phyloP scores from a whole-genome alignment of 441 rosid genomes.

The Pelargonium citronellum region DNA sequence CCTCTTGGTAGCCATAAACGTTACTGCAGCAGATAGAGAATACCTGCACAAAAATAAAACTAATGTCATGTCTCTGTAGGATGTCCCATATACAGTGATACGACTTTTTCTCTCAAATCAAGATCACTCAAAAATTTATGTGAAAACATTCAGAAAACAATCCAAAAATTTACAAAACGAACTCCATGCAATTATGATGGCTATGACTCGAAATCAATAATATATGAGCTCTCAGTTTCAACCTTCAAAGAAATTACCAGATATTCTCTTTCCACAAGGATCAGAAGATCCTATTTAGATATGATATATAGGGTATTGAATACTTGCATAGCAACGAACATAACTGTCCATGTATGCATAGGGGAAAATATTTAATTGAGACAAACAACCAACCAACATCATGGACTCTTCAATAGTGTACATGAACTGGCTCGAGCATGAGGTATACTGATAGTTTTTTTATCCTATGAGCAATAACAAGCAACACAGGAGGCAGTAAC shows the following conservation, averaged over 20 bases:
- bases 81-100: not conserved
- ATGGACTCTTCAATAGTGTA: too few relatives aligned
- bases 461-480: not conserved
- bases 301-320: too few relatives aligned
- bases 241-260: not conserved
- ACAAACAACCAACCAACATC: too few relatives aligned
- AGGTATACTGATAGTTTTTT: not conserved
- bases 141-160: not conserved
- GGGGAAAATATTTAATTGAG: too few relatives aligned
- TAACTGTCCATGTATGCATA: too few relatives aligned
- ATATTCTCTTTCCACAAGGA: not conserved
- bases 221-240: not conserved
- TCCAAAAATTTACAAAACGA: not conserved
- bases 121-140: not conserved
- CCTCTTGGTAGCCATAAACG: conserved; percentile 90
- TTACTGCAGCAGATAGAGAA: conserved; percentile 86
- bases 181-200: not conserved
- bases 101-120: not conserved
- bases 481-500: not conserved
- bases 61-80: not conserved
- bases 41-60: conserved; percentile 48
- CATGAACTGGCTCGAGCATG: too few relatives aligned
- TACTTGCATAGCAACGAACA: too few relatives aligned
- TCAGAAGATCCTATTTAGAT: not conserved
- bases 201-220: not conserved